Base-by-base conservation (phyloP, 177 flowering plant species). In the Vitis hybrid region DNA sequence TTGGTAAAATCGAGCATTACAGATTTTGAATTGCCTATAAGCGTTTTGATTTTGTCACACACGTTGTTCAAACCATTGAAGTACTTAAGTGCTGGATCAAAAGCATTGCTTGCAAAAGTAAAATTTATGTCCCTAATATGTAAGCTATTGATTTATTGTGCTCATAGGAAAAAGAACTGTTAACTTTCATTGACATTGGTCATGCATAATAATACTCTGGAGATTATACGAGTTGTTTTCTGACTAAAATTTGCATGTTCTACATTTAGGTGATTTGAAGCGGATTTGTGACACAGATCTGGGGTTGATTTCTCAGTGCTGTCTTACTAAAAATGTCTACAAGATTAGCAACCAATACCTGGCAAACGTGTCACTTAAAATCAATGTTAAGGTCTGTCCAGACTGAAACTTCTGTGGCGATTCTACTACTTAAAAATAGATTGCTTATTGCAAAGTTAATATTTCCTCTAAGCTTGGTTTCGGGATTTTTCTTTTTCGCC, bases 251-350 rank as follows among this genome's bases (percentile, higher is more conserved):
- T 40, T 21, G 15, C 52, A 35, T 65, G 60, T 11, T 48, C 51
- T 57, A 1, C 64, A 14, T 66, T 59, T 80, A 88, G 92, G 92
- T 70, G 89, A 86, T 70, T 57, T 86, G 48, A 88, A 88, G 67
- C 68, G 90, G 62, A 85, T 86, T 5, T 88, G 92, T 69, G 92
- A 88, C 71, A 88, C 90, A 3, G 92, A 86, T 21, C 77, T 85
- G 27, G 92, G 92, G 11, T 72, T 88, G 72, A 78, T 88, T 54
- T 82, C 92, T 19, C 90, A 88, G 57, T 88, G 89, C 75, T 88
- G 92, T 70, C 80, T 83, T 1, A 80, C 88, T 70, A 86, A 85
- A 69, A 78, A 86, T 70, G 90, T 84, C 3, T 76, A 76, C 68
- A 83, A 79, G 80, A 76, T 78, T n/a, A 80, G 71, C 74, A 86